Evolutionary conservation across 495 filamentous ascomycete genomes (phyloP).

Genomic region (Penicillium bialowiezense): DNA sequence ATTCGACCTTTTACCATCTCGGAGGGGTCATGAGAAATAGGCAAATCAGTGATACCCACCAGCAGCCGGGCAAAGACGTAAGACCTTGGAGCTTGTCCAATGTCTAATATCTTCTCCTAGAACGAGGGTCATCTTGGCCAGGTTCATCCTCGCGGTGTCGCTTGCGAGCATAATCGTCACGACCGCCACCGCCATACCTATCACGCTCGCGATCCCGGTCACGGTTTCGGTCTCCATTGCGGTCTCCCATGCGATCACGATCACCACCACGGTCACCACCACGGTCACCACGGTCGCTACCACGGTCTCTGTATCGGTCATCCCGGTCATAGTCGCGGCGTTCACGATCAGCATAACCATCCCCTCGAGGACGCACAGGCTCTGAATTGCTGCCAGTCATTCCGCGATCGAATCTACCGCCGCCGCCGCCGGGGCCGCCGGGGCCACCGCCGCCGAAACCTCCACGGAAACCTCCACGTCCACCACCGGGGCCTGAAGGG

Average conservation of each 20-base stretch:
- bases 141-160: conserved; percentile 51
- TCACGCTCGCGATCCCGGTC: conserved; percentile 57
- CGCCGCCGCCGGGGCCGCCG: conserved; percentile 27
- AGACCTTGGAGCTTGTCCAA: conserved; percentile 21
- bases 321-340: conserved; percentile 56
- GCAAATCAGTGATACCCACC: conserved; percentile 49
- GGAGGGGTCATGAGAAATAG: conserved; percentile 47
- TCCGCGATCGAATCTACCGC: conserved; percentile 48
- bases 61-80: conserved; percentile 30
- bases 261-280: conserved; percentile 6
- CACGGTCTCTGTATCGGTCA: conserved; percentile 46
- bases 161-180: conserved; percentile 60
- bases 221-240: conserved; percentile 29
- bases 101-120: conserved; percentile 70
- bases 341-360: conserved; percentile 49
- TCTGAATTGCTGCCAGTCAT: conserved; percentile 54
- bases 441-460: conserved; percentile 42
- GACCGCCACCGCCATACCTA: conserved; percentile 43
- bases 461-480: conserved; percentile 50
- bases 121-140: conserved; percentile 74
- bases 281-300: conserved; percentile 11
- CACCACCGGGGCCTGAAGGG: conserved; percentile 74
- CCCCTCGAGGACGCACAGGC: conserved; percentile 46
- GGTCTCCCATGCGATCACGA: conserved; percentile 13
- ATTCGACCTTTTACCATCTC: conserved; percentile 59